Conservation (phyloP, 441 rosid species). For the Populus trichocarpa region DNA sequence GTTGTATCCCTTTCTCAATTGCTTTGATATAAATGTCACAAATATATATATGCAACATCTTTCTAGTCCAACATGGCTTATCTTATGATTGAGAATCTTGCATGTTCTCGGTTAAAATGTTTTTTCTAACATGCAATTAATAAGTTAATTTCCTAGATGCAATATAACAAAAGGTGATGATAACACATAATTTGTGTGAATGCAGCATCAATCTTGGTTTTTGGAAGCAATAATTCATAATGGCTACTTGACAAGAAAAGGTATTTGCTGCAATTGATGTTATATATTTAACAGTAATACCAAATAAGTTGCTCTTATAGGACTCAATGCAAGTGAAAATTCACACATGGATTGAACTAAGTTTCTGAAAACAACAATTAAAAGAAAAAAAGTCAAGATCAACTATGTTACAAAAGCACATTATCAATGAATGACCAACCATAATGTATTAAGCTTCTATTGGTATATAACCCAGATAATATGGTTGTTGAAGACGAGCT, state of each 20-base stretch:
- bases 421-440: slow-evolving; percentile 35
- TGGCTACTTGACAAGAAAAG: background rate
- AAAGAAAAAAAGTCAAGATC: background rate
- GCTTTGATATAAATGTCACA: too few species aligned
- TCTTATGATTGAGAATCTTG: too few species aligned
- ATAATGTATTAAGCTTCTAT: slow-evolving; percentile 74
- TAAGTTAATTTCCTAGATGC: too few species aligned
- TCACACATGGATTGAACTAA: background rate
- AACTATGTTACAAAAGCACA: background rate
- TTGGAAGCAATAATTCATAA: background rate
- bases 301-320: background rate
- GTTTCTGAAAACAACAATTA: background rate
- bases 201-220: background rate
- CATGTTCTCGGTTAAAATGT: too few species aligned
- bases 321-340: background rate
- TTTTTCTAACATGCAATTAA: too few species aligned
- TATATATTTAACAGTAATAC: too few species aligned
- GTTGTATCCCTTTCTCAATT: too few species aligned
- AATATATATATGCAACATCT: too few species aligned
- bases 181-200: background rate
- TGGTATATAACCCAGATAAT: slow-evolving; percentile 94
- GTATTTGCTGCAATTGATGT: background rate
- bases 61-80: too few species aligned
- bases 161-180: too few species aligned
- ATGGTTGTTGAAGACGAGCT: slow-evolving; percentile 97